Conservation (phyloP, 116 monocot species). For the Papilionanthe hybrid region DNA sequence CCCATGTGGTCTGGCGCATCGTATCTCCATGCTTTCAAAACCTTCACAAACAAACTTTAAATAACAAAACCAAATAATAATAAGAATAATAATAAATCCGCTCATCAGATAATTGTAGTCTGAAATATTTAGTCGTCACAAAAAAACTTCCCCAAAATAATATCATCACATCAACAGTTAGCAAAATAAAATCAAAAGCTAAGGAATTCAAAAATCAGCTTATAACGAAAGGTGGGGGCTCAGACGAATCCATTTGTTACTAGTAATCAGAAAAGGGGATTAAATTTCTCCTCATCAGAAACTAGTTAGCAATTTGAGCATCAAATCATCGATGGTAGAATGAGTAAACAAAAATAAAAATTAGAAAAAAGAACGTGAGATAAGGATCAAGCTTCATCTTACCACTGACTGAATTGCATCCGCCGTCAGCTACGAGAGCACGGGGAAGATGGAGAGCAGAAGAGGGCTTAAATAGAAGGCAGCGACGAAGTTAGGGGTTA, state of each 20-base stretch:
- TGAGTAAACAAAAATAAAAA: neutral
- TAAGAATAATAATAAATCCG: constrained; percentile 7
- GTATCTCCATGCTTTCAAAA: constrained; percentile 5
- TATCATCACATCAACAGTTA: constrained; percentile 60
- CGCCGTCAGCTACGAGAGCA: no score
- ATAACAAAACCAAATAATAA: neutral
- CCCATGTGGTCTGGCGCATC: constrained; percentile 64
- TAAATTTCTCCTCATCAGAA: constrained; percentile 33
- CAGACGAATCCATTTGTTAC: constrained; percentile 96
- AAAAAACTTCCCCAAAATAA: constrained; percentile 18
- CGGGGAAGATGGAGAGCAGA: no score
- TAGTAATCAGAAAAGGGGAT: constrained; percentile 33
- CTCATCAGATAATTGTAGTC: constrained; percentile 99
- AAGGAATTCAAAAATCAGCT: neutral
- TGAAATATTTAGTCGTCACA: constrained; percentile 50
- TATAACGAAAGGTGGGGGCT: constrained; percentile 23
- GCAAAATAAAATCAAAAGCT: neutral
- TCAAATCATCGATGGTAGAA: constrained; percentile 33
- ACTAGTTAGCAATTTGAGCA: constrained; percentile 68
- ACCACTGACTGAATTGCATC: no score
- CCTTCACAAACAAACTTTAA: neutral
- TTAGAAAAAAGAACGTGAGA: no score
- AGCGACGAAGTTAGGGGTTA: no score
- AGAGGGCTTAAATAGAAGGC: no score
- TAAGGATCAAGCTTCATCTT: no score